Base-by-base conservation (phyloP, 2,329 filamentous ascomycete species). In the Colletotrichum plurivorum region DNA sequence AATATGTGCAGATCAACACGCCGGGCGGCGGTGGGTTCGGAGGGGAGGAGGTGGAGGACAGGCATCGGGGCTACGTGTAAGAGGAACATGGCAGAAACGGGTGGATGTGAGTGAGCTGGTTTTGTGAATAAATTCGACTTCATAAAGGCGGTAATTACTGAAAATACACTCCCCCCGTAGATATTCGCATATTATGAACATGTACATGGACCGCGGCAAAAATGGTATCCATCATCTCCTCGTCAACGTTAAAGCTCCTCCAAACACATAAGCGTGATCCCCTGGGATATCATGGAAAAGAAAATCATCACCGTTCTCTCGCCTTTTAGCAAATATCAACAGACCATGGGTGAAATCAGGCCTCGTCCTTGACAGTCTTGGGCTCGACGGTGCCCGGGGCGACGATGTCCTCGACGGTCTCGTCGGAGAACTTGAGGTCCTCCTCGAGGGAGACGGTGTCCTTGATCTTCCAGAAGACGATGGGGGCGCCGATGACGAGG, bases 401-500 rank as follows among this genome's bases (percentile, higher is more conserved):
- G 13, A 80, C 77, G 15, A 97, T 91, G 73, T 97, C 93, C 27
- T 87, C 89, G 16, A 92, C 76, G 0, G 92, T 96, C 86, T 96
- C 93, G 76, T 97, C 94, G 20, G 92, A 94, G 79, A 94, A 95
- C 77, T 90, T 90, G 59, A 97, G 83, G 79, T 98, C 95, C 62
- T 95, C 91, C 79, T 95, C 93, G 5, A 97, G 75, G 1, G 88
- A 79, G n/a, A 94, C 89, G n/a, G 91, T 92, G 74, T 97, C 94
- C 78, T 92, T 88, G 78, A 98, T 92, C 82, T 92, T 92, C 75
- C 90, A 82, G 75, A 93, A 88, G 77, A 98, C 92, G 69, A 97
- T 88, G 0, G 95, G 95, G 0, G 91, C 85, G 5, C 94, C 95
- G 70, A 95, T 82, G 36, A 97, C 16, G 52, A 98, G 86, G 36